Percentiles rank a stretch among this genome's conserved stretches.
Conservation (phyloP, 768 basidiomycete species). For the Suillus occidentalis region DNA sequence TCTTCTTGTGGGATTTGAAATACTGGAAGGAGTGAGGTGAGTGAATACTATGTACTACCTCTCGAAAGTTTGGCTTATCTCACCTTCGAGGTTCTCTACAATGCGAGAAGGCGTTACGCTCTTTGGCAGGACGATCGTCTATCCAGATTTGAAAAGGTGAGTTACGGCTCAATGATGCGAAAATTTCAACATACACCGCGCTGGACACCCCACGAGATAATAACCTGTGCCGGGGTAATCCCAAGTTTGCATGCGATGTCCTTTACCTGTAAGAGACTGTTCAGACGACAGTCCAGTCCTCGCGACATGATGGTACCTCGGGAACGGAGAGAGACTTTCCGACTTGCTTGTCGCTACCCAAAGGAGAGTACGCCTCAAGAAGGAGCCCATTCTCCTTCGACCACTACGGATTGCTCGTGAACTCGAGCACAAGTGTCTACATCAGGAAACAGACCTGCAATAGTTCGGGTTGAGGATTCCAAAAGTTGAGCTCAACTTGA, state of each 20-base stretch:
- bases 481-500: conserved; percentile 79
- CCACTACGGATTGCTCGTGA: conserved; percentile 44
- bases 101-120: conserved; percentile 70
- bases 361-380: conserved; percentile 76
- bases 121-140: conserved; percentile 77
- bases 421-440: not conserved
- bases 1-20: conserved; percentile 37
- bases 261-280: conserved; percentile 40
- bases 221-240: conserved; percentile 73
- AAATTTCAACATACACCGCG: conserved; percentile 53
- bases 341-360: conserved; percentile 63
- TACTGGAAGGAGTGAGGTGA: conserved; percentile 16
- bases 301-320: conserved; percentile 35
- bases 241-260: conserved; percentile 59
- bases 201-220: conserved; percentile 77
- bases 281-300: not conserved
- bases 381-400: conserved; percentile 62
- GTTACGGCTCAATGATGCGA: not conserved
- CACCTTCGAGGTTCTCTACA: conserved; percentile 67
- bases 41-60: not conserved
- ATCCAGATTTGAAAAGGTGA: not conserved
- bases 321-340: conserved; percentile 57
- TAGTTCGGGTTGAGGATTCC: conserved; percentile 77
- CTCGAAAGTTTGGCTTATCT: conserved; percentile 10
- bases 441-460: conserved; percentile 44